Percentiles rank a stretch among this genome's conserved stretches.
Evolutionary conservation across 2,329 filamentous ascomycete genomes (phyloP).

Genomic region (Sporothrix pallida): DNA sequence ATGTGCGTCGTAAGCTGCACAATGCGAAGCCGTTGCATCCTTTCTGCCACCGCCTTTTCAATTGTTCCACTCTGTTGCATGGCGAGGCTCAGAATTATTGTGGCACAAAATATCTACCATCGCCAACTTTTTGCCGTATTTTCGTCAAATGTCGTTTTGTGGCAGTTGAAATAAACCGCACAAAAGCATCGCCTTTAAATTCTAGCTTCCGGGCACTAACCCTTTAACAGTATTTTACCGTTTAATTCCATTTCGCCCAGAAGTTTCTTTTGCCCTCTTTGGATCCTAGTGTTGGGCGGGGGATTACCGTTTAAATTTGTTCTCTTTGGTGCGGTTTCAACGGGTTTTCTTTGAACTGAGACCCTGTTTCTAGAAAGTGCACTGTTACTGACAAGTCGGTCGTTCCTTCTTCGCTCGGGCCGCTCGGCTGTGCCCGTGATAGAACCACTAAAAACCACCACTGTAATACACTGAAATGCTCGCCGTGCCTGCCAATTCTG

Average conservation of each 20-base stretch:
- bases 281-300: constrained; percentile 13
- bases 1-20: neutral
- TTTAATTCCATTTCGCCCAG: neutral
- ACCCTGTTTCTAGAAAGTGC: neutral
- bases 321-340: neutral
- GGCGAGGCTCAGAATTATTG: neutral
- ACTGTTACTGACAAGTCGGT: neutral
- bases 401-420: constrained; percentile 19
- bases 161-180: constrained; percentile 8
- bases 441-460: constrained; percentile 19
- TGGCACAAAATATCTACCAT: neutral
- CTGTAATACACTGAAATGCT: no score
- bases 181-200: neutral
- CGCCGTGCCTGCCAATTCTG: neutral
- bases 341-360: neutral
- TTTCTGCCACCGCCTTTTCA: neutral
- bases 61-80: neutral
- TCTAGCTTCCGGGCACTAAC: constrained; percentile 19
- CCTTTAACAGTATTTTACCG: constrained; percentile 18
- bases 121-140: neutral
- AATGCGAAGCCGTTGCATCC: neutral
- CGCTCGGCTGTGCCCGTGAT: constrained; percentile 24
- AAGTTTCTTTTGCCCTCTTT: neutral
- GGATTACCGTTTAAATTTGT: neutral
- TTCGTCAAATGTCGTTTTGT: neutral